Percentiles rank a stretch among this genome's conserved stretches.
phyloP scores from a whole-genome alignment of 345 rosid species.

The Ricinus communis region DNA sequence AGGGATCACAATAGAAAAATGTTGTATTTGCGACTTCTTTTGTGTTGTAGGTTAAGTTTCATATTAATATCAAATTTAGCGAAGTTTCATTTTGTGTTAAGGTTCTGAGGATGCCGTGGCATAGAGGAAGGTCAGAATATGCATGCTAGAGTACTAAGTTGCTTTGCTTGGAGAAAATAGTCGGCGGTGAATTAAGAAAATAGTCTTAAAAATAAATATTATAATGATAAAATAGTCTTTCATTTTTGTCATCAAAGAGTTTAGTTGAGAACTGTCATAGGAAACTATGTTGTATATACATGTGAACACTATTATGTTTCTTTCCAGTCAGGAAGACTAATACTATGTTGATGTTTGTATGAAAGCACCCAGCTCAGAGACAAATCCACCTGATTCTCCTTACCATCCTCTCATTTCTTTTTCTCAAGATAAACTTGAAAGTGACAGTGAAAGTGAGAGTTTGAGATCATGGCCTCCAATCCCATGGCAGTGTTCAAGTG shows the following conservation, averaged over 20 bases:
- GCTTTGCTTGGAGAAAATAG: too few relatives aligned
- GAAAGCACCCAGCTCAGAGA: neutral
- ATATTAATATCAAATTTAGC: too few relatives aligned
- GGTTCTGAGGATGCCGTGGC: too few relatives aligned
- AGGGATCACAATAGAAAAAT: neutral
- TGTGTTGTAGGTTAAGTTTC: neutral
- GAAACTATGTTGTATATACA: too few relatives aligned
- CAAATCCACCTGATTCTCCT: neutral
- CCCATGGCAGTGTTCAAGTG: neutral
- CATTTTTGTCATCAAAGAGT: too few relatives aligned
- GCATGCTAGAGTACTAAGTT: too few relatives aligned
- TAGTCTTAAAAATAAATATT: too few relatives aligned
- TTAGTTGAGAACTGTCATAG: too few relatives aligned
- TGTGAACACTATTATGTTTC: neutral
- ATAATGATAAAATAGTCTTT: too few relatives aligned
- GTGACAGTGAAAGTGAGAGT: slow-evolving; percentile 24
- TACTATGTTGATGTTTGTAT: neutral
- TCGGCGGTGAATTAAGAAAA: too few relatives aligned
- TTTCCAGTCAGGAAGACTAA: neutral
- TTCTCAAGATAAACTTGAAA: neutral
- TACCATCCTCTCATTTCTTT: neutral
- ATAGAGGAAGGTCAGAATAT: too few relatives aligned
- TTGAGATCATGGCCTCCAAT: slow-evolving; percentile 9
- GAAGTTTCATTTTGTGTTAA: too few relatives aligned
- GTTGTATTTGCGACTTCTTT: neutral